These are phyloP conservation scores for Boletellus ananas DNA, from an alignment of 768 basidiomycete species.

Conservation along the genomic window DNA sequence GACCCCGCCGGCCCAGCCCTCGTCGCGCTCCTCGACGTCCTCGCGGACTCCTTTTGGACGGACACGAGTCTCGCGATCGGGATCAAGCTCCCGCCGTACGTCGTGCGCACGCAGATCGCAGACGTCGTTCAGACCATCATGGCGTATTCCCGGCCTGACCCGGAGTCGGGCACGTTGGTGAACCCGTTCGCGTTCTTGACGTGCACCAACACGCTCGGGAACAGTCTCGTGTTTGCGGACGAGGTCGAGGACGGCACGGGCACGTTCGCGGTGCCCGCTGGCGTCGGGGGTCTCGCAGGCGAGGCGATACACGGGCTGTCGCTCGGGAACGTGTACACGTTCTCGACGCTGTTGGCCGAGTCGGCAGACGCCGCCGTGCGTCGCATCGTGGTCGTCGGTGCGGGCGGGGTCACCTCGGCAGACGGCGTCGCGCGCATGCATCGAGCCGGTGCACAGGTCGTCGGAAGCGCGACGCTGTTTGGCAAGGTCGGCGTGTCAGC, in stretches of 20 bases:
- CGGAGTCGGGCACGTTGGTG: slow-evolving; percentile 10
- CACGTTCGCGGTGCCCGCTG: slow-evolving; percentile 59
- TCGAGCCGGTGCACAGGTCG: slow-evolving; percentile 67
- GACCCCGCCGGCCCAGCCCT: slow-evolving; percentile 41
- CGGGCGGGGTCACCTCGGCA: slow-evolving; percentile 72
- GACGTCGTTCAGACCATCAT: slow-evolving; percentile 48
- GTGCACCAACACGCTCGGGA: slow-evolving; percentile 79
- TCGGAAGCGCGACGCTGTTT: slow-evolving; percentile 59
- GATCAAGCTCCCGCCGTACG: slow-evolving; percentile 77
- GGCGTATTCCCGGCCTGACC: slow-evolving; percentile 30
- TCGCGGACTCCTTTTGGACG: slow-evolving; percentile 45
- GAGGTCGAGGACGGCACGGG: slow-evolving; percentile 35
- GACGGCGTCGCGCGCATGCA: slow-evolving; percentile 65
- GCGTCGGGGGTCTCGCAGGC: slow-evolving; percentile 72
- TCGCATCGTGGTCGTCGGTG: slow-evolving; percentile 63
- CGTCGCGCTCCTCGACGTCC: slow-evolving; percentile 48
- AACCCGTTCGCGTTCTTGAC: slow-evolving; percentile 71
- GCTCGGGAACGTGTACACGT: slow-evolving; percentile 71
- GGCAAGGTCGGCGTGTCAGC: slow-evolving; percentile 53
- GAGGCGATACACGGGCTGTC: slow-evolving; percentile 71
- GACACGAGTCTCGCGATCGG: slow-evolving; percentile 64
- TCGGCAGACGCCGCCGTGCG: slow-evolving; percentile 40
- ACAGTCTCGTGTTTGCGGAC: slow-evolving; percentile 57
- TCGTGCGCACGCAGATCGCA: slow-evolving; percentile 56
- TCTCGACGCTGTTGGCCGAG: slow-evolving; percentile 48